Evolutionary conservation across 2,329 filamentous ascomycete genomes (phyloP), one percentile per base, ranked within the genome.

Genomic region (Stemphylium vesicarium): DNA sequence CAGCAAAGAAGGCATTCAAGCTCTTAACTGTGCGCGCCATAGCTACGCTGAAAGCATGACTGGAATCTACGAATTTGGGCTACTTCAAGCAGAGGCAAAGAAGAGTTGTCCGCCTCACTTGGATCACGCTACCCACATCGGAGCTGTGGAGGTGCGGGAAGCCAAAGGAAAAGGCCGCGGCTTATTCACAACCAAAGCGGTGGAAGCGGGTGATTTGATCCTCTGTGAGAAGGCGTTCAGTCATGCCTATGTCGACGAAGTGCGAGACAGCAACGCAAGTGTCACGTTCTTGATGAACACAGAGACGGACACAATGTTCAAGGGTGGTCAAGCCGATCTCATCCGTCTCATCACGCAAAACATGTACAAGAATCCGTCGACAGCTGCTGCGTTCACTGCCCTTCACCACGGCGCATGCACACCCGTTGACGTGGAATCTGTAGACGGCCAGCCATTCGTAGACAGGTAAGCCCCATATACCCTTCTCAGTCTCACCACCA

Each of bases 151-250:
- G 43, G 59, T 84, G 0, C 75, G 71, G 12, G 15, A 60, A 4
- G 77, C 79, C 0, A 62, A 66, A 1, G 74, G 67, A 4, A 72
- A 75, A 6, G 82, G 82, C 1, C 74, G 76, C 4, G 83, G 83
- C 0, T 65, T 85, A 0, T 85, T 85, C 59, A 80, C 78, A 0
- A 83, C 77, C 0, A 68, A 71, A 24, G 60, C 71, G 0, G 79
- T 85, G 3, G 75, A 75, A 24, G 0, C 42, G 8, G 55, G 63
- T 10, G 62, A 64, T 20, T 22, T 66, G 18, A 11, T 64, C 1
- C 16, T 64, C 10, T 85, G 82, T 41, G 84, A 86, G 55, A 86
- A 85, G 56, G 82, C 83, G 0, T 84, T 85, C 60, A 67, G 68
- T 0, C 76, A 83, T 62, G 71, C 57, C 16, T 79, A 71, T 22